Evolutionary conservation across 495 filamentous ascomycete species (phyloP).

Genomic region (Halenospora varia): DNA sequence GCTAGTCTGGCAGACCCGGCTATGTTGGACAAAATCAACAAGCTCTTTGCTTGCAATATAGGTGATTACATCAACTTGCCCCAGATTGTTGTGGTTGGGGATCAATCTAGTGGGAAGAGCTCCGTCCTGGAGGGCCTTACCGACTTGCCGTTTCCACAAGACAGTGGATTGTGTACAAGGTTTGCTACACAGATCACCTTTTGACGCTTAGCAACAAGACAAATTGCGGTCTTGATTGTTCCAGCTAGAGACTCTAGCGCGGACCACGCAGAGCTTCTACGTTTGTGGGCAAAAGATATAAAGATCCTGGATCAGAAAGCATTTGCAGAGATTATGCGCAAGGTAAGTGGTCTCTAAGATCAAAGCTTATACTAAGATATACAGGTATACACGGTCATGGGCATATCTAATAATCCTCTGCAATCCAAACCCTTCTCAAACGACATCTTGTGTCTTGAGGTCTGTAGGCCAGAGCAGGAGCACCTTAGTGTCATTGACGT

Average conservation of each 20-base stretch:
- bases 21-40: neutral
- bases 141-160: neutral
- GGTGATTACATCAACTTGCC: neutral
- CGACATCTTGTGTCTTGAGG: neutral
- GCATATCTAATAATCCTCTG: neutral
- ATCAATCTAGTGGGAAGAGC: neutral
- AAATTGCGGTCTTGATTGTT: slow-evolving; percentile 13
- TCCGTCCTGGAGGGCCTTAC: neutral
- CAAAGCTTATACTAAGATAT: slow-evolving; percentile 5
- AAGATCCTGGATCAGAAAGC: slow-evolving; percentile 10
- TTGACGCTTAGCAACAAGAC: neutral
- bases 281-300: slow-evolving; percentile 3
- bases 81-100: neutral
- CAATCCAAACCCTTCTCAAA: slow-evolving; percentile 27
- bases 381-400: slow-evolving; percentile 29
- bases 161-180: neutral
- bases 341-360: slow-evolving; percentile 20
- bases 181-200: neutral
- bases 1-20: neutral
- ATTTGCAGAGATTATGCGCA: slow-evolving; percentile 29
- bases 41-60: neutral
- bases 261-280: slow-evolving; percentile 34
- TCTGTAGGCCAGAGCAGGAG: neutral
- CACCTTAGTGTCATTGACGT: neutral
- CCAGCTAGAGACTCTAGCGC: slow-evolving; percentile 29